Base-by-base conservation (phyloP, 371 early-diverging fungal species). In the Rhizopus delemar region DNA sequence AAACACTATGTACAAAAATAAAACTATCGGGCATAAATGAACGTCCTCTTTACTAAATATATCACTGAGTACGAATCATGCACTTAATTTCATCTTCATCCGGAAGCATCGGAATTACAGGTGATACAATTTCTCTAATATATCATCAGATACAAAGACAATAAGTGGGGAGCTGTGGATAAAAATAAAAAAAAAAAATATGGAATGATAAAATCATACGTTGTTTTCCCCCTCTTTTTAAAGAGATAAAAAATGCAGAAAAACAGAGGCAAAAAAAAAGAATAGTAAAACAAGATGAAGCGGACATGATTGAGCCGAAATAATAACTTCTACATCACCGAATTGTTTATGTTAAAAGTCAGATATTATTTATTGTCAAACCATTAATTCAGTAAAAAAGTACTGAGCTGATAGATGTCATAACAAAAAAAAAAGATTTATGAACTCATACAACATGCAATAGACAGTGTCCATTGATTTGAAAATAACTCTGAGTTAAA, bases 291-390 rank as follows among this genome's bases (percentile, higher is more conserved):
- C 50, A 9, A 69, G 78, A 36, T 22, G 22, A 22, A 22, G 0
- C 22, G 22, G 22, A 22, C 22, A 22, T 22, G 22, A 22, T 22
- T 22, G 22, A 22, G 22, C 22, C 22, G 22, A 22, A 22, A 22
- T 22, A 22, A 22, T 22, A 22, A 22, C 22, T 22, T 22, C 22
- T 22, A 22, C 22, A 22, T 22, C 22, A 22, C 22, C 87, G 89
- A 13, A 93, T 93, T 5, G 91, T 89, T 1, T 90, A 84, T 59
- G 70, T 92, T 52, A 86, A 92, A 41, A 85, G 86, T 28, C 86
- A 89, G 64, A 86, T 86, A 65, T 76, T 89, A 54, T 69, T 86
- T 4, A 80, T 86, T 6, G 71, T 88, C 13, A 90, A 89, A 28
- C 81, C 86, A 56, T 76, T 82, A 32, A 83, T 86, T 65, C 80